Percentiles rank a stretch among this genome's conserved stretches.
Conservation (phyloP, 192 early-diverging fungal species). For the Coemansia sp. region DNA sequence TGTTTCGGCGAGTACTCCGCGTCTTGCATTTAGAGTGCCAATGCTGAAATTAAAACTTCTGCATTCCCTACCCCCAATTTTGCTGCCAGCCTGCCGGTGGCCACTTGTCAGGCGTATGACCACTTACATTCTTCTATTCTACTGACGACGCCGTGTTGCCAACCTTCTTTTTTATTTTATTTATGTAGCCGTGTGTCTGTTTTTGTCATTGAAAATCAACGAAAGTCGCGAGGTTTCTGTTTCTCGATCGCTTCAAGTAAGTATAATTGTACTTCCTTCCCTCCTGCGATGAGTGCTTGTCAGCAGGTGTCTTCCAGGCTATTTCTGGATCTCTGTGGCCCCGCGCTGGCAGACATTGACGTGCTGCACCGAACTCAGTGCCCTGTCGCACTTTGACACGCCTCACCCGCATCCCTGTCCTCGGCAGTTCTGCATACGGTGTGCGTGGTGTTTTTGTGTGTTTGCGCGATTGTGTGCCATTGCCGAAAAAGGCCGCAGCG, state of each 20-base stretch:
- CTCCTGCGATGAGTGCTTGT: not conserved
- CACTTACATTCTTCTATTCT: not conserved
- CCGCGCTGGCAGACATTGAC: not conserved
- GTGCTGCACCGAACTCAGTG: not conserved
- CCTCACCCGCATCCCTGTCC: not conserved
- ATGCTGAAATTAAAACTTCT: slow-evolving; percentile 18
- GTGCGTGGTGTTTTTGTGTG: not conserved
- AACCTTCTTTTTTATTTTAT: slow-evolving; percentile 19
- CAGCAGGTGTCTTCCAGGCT: slow-evolving; percentile 7
- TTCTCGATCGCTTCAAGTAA: slow-evolving; percentile 55
- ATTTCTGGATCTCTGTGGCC: slow-evolving; percentile 11
- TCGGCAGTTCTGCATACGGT: not conserved
- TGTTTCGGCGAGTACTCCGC: not conserved
- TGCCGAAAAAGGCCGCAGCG: slow-evolving; percentile 15
- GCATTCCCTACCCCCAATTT: slow-evolving; percentile 8
- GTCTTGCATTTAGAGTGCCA: slow-evolving; percentile 1
- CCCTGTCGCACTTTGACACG: not conserved
- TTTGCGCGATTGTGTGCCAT: slow-evolving; percentile 9
- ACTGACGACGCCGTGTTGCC: not conserved
- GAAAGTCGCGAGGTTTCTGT: slow-evolving; percentile 49
- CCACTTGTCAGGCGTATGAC: slow-evolving; percentile 2
- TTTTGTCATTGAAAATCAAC: slow-evolving; percentile 54
- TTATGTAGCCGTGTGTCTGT: slow-evolving; percentile 43
- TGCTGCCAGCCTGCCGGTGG: slow-evolving; percentile 4
- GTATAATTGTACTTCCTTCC: not conserved